Evolutionary conservation across 441 rosid species (phyloP), one percentile per base, ranked within the genome.

Genomic region (Adansonia madagascariensis): DNA sequence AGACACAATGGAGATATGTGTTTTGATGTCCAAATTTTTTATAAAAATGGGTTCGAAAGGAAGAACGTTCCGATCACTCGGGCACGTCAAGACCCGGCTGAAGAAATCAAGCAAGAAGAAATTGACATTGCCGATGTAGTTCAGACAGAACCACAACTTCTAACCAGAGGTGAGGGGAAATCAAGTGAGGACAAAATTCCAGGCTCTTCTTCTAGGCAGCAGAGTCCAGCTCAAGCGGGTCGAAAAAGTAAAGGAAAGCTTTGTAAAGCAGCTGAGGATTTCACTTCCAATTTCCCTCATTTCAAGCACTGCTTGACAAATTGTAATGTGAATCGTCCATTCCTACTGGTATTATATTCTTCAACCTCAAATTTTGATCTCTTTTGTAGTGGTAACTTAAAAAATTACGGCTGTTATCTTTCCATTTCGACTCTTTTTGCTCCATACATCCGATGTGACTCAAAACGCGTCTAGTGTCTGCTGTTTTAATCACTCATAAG

Each of bases 11-110:
- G 83, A 14, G 43, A 77, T 10, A 77, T 72, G 74, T 6, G 31
- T 27, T 80, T 83, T 49, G 52, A 49, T 47, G 75, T 80, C 0
- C 79, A 75, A 2, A 47, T 77, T 3, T 77, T 83, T 10, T 43
- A 71, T 2, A 6, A 4, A 3, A 69, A 5, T 18, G 76, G 79
- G 8, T 9, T 14, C 0, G 75, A 82, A 69, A 79, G 76, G 52
- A 12, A 18, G 17, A 5, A 4, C 35, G 62, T n/a, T 56, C 43
- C 52, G 2, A 56, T n/a, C 46, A 72, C 8, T 15, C 8, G 55
- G 6, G 22, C 4, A 24, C 35, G 24, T 6, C 14, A 2, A 55
- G 43, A 55, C 14, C 0, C 18, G 18, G 10, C 11, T 35, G 15
- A 1, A 8, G 31, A 71, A 53, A n/a, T 31, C 4, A n/a, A 71